phyloP scores from a whole-genome alignment of 257 asterid genomes.

The Salvia hispanica region DNA sequence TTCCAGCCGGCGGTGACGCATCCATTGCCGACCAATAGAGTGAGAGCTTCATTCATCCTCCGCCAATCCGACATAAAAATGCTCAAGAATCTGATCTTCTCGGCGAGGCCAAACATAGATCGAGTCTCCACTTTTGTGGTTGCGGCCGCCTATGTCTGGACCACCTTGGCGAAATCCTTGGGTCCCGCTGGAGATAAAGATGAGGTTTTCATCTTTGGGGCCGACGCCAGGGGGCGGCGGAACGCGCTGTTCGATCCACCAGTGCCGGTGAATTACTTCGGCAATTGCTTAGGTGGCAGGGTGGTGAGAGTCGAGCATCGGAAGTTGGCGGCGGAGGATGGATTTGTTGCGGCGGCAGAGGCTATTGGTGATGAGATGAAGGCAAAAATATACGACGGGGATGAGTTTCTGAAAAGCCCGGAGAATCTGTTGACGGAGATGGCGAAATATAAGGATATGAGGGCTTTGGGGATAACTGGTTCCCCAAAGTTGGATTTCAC shows the following conservation, averaged over 20 bases:
- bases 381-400: not conserved
- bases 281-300: constrained; percentile 39
- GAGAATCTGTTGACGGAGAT: constrained; percentile 32
- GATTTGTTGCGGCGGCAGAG: constrained; percentile 34
- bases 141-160: constrained; percentile 44
- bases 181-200: too few relatives aligned
- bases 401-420: constrained; percentile 19
- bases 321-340: constrained; percentile 35
- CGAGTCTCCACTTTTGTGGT: constrained; percentile 44
- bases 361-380: constrained; percentile 32
- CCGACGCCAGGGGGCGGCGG: constrained; percentile 26
- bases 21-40: constrained; percentile 39
- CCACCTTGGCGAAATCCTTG: constrained; percentile 28
- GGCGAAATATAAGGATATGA: too few relatives aligned
- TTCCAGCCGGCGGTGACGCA: constrained; percentile 10
- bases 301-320: not conserved
- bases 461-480: constrained; percentile 31
- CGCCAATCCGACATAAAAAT: constrained; percentile 28
- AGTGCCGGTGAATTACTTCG: constrained; percentile 33
- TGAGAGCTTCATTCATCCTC: constrained; percentile 48
- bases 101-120: constrained; percentile 27
- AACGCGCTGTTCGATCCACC: constrained; percentile 10
- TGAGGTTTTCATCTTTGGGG: not conserved
- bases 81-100: constrained; percentile 38
- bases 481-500: constrained; percentile 42